Base-by-base conservation (phyloP, 225 moss, liverwort and hornwort species). In the Marchantia paleacea region DNA sequence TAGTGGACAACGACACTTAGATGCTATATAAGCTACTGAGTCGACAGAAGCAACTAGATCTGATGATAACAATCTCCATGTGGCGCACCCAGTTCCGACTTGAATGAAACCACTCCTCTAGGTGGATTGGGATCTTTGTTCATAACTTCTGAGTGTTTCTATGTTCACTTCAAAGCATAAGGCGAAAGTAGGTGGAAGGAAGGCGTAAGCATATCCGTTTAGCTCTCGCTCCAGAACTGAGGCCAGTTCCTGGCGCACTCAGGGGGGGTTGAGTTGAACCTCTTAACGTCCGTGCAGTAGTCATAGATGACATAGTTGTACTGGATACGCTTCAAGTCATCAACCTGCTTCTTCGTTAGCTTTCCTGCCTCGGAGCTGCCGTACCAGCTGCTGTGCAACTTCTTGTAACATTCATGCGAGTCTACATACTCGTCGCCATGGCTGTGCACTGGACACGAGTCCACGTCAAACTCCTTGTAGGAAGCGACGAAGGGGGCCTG, bases 401-500 rank as follows among this genome's bases (percentile, higher is more conserved):
- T 16, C 18, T 48, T 10, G 49, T 80, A 80, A 18, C 80, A 80
- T 8, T 31, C 31, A 10, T 77, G 60, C 7, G 57, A 8, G 10
- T 47, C 11, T 12, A 61, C 49, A 29, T 62, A 48, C 3, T 50
- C 50, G 60, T 48, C n/a, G 49, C 52, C 71, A 20, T 57, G 20
- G 20, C 69, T 28, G 28, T 69, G 80, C 15, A 80, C 72, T 12
- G 19, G 6, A 77, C 92, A 92, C 24, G 89, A 85, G 14, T 92
- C 85, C 10, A 89, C 52, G 51, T 82, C 80, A 77, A 87, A 90
- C 80, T 90, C 85, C 73, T 86, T 57, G 86, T 86, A 92, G 16
- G 86, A 87, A 7, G 85, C 90, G 9, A 78, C 82, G 71, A 92
- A 92, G 13, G 92, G 92, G 1, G 75, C 83, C 62, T 83, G 29